phyloP scores from a whole-genome alignment of 805 yeast genomes.

The Yamadazyma phyllophila region DNA sequence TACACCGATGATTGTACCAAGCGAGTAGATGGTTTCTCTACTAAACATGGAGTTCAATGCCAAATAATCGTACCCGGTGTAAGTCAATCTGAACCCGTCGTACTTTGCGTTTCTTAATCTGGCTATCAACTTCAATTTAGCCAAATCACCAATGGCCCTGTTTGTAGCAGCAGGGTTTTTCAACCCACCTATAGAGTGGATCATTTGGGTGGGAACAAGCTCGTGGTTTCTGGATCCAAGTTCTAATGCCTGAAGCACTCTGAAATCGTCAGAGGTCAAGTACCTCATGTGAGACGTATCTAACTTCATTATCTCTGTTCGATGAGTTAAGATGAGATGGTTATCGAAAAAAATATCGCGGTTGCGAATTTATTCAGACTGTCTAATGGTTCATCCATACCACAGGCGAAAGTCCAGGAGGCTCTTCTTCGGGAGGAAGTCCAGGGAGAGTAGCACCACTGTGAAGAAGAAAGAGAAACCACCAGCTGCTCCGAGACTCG shows the following conservation, averaged over 20 bases:
- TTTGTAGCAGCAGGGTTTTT: constrained; percentile 74
- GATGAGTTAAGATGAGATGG: constrained; percentile 3
- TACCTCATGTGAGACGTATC: constrained; percentile 94
- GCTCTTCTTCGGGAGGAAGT: background rate
- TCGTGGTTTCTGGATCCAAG: constrained; percentile 91
- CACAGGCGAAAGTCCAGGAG: background rate
- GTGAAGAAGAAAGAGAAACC: background rate
- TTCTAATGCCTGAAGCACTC: constrained; percentile 85
- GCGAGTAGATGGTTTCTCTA: constrained; percentile 67
- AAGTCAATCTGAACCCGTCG: constrained; percentile 90
- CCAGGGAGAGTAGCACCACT: background rate
- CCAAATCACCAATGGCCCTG: constrained; percentile 78
- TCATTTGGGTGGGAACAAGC: constrained; percentile 85
- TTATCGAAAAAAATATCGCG: constrained; percentile 3
- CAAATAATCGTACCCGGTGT: constrained; percentile 87
- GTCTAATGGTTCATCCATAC: no score
- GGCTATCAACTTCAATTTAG: constrained; percentile 77
- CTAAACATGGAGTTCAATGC: constrained; percentile 84
- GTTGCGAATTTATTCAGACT: constrained; percentile 1
- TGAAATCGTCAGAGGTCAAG: constrained; percentile 84
- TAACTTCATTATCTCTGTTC: constrained; percentile 63
- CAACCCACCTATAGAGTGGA: constrained; percentile 75
- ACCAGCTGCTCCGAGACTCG: background rate
- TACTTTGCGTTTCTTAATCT: constrained; percentile 86
- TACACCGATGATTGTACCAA: constrained; percentile 89